Conservation (phyloP, 257 asterid species). For the Ballota nigra region DNA sequence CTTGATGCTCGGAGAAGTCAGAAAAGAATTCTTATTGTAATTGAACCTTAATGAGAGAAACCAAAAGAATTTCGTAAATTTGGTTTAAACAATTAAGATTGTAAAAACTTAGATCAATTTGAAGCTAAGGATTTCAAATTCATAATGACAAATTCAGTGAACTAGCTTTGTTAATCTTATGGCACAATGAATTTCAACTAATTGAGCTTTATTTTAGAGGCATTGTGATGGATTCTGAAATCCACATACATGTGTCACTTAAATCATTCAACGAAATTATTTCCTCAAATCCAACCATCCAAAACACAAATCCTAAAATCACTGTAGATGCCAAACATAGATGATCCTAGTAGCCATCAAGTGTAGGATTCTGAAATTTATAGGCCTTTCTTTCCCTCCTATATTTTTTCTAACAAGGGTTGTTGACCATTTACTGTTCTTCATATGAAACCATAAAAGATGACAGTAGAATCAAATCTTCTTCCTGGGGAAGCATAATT, state of each 20-base stretch:
- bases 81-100: constrained; percentile 5
- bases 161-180: background rate
- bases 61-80: constrained; percentile 5
- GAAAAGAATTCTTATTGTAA: background rate
- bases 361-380: constrained; percentile 6
- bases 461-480: constrained; percentile 6
- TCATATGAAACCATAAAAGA: background rate
- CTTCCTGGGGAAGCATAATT: constrained; percentile 3
- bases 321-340: background rate
- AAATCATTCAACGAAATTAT: background rate
- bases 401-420: background rate
- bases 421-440: background rate
- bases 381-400: background rate
- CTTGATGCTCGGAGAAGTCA: background rate
- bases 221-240: background rate
- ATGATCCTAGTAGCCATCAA: constrained; percentile 9
- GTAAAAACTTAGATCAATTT: background rate
- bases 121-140: background rate
- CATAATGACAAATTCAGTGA: background rate
- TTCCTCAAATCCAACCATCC: background rate
- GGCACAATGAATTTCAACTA: background rate
- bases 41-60: constrained; percentile 3
- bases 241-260: background rate
- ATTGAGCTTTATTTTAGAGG: background rate
- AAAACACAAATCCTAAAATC: background rate